A percentile compares a stretch with the other conserved stretches of the same genome.
phyloP scores from a whole-genome alignment of 345 rosid genomes.

The Citrus glauca region DNA sequence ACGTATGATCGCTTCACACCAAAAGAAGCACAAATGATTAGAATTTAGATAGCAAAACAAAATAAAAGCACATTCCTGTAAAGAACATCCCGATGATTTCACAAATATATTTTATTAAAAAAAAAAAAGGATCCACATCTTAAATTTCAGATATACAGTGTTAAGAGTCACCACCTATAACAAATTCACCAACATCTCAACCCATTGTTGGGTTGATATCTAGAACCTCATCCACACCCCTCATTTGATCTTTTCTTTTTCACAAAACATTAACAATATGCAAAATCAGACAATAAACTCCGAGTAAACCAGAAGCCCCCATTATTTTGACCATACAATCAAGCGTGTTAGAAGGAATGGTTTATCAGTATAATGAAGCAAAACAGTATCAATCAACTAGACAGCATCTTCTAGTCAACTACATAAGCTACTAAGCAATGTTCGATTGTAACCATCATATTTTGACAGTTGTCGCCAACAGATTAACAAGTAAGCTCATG shows the following conservation, averaged over 20 bases:
- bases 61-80: too few species aligned
- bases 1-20: constrained; percentile 47
- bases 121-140: background rate
- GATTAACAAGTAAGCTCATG: background rate
- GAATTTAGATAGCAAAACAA: background rate
- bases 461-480: background rate
- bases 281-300: background rate
- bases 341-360: background rate
- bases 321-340: background rate
- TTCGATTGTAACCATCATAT: background rate
- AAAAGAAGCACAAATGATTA: background rate
- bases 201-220: background rate
- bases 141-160: background rate
- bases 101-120: background rate
- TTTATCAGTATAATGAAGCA: background rate
- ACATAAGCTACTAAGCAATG: background rate
- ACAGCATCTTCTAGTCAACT: background rate
- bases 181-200: background rate
- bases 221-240: background rate
- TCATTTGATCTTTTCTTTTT: background rate
- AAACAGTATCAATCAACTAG: too few species aligned
- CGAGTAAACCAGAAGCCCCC: background rate
- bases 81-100: background rate
- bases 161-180: background rate
- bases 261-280: background rate